Conservation (phyloP, 2,329 filamentous ascomycete species). For the Fusarium subglutinans region DNA sequence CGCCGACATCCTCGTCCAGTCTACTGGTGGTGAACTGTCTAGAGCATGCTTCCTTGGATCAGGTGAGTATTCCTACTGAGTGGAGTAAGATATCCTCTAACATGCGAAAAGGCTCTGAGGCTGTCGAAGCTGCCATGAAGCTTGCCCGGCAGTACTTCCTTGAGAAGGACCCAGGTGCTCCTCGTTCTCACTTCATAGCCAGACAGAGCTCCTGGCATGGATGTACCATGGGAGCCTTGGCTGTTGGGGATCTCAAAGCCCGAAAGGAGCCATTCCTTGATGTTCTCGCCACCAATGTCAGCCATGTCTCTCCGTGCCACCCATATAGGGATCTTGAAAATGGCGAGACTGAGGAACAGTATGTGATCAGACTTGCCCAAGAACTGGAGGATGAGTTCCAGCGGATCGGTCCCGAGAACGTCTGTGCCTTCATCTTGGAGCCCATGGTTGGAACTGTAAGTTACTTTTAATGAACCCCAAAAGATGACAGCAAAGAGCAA, state of each 20-base stretch:
- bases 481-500: background rate
- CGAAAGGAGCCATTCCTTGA: background rate
- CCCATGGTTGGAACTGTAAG: background rate
- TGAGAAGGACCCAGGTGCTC: background rate
- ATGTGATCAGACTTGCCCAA: background rate
- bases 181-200: background rate
- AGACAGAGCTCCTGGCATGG: background rate
- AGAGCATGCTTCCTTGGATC: background rate
- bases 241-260: background rate
- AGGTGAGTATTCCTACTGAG: too few relatives aligned
- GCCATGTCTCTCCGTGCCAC: background rate
- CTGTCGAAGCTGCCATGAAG: background rate
- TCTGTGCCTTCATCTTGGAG: background rate
- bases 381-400: background rate
- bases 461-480: background rate
- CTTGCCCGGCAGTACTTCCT: background rate
- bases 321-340: background rate
- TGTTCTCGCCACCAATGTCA: background rate
- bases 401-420: background rate
- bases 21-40: background rate
- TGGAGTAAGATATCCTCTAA: background rate
- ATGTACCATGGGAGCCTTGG: background rate
- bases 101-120: background rate
- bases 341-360: background rate
- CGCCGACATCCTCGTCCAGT: background rate